Evolutionary conservation across 1,284 basidiomycete species (phyloP), one percentile per base, ranked within the genome.

Genomic region (Leccinum griseonigrum): DNA sequence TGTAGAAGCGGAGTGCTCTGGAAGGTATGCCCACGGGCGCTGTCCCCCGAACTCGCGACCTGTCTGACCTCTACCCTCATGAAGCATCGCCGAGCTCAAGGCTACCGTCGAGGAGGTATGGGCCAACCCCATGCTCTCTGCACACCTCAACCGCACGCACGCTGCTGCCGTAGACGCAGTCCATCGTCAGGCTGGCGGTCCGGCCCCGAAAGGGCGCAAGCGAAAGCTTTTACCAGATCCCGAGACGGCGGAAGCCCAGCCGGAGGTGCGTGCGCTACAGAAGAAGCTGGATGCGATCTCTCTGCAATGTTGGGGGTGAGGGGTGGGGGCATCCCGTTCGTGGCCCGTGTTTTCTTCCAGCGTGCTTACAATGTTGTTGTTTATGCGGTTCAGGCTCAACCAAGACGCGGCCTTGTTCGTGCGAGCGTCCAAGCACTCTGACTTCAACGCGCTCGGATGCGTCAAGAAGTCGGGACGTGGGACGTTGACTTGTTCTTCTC

Each of bases 251-350:
- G 48, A 71, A 64, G 53, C 75, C 56, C 69, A 73, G 14, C 71
- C 78, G 11, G 83, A 84, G 26, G 79, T 84, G 4, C 67, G 73
- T 1, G 69, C 72, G 4, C 67, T 91, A 2, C 81, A 85, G 65
- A 72, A 78, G 54, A 77, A 76, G 29, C 71, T 90, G 26, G 82
- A 85, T 13, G 67, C 67, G 6, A 74, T 85, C 18, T 71, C 79
- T 56, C 76, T 91, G 18, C 77, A 75, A 52, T 82, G 85, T 66
- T 90, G 86, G 83, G 80, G 80, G 88, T 90, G 34, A 36, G 34
- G 6, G 34, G 22, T 22, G 22, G 13, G 34, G 5, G 14, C 1
- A 14, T 36, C 34, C 13, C 13, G 34, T 36, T 36, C 14, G 34
- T 36, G 13, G 32, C 2, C 22, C 22, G 22, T 22, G 22, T 22